phyloP scores from a whole-genome alignment of 192 early-diverging fungal genomes.

The Allomyces javanicus region DNA sequence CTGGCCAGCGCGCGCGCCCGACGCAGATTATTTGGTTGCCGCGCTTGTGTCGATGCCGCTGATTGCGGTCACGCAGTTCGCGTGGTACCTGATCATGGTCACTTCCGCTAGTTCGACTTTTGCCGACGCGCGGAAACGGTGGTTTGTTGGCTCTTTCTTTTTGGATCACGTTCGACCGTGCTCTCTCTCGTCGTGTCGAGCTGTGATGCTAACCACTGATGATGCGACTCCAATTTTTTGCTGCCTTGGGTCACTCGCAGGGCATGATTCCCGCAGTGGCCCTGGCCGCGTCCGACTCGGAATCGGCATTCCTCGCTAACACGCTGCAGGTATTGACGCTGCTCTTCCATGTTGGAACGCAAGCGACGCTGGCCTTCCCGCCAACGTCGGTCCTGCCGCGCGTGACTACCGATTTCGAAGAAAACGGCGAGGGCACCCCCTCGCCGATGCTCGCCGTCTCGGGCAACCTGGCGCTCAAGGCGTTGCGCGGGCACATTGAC shows the following conservation, averaged over 20 bases:
- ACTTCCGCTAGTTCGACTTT: conserved; percentile 26
- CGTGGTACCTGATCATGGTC: conserved; percentile 70
- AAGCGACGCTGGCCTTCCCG: conserved; percentile 60
- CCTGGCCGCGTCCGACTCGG: conserved; percentile 54
- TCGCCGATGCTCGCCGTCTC: conserved; percentile 82
- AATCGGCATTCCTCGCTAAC: conserved; percentile 54
- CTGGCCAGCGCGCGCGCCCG: conserved; percentile 53
- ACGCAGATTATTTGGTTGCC: conserved; percentile 54
- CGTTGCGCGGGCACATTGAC: conserved; percentile 60
- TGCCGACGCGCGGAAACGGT: no score
- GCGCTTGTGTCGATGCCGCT: conserved; percentile 67
- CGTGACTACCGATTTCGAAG: conserved; percentile 72
- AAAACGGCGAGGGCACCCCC: conserved; percentile 73
- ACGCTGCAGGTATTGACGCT: conserved; percentile 61
- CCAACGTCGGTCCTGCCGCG: conserved; percentile 61
- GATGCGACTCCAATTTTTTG: no score
- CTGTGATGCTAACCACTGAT: no score
- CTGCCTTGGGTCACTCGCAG: conserved; percentile 49
- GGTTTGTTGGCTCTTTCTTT: no score
- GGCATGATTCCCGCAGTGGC: conserved; percentile 70
- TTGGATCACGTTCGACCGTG: no score
- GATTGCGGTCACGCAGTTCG: conserved; percentile 75
- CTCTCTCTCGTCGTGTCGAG: no score
- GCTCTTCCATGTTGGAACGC: conserved; percentile 60
- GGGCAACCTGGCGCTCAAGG: conserved; percentile 10